Evolutionary conservation across 176 grass and related monocot genomes (phyloP).

Genomic region (Oryza punctata): DNA sequence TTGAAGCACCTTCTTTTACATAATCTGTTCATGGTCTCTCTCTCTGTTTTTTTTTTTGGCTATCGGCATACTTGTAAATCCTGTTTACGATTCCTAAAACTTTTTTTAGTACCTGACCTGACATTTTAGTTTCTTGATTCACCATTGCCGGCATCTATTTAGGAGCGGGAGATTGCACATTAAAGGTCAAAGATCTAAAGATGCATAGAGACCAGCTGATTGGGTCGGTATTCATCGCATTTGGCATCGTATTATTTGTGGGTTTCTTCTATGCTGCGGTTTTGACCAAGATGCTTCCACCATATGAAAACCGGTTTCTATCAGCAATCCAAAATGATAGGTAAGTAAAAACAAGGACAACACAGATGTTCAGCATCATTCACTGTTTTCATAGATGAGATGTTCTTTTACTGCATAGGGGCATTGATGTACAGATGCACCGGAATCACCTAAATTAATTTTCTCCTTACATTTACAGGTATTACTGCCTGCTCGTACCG

Average conservation of each 20-base stretch:
- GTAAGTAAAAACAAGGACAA: conserved; percentile 24
- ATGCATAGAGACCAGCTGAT: conserved; percentile 17
- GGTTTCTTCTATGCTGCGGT: conserved; percentile 44
- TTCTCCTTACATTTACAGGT: conserved; percentile 47
- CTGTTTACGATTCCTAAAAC: not conserved
- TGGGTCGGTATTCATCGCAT: conserved; percentile 18
- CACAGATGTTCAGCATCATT: not conserved
- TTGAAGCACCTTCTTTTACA: not conserved
- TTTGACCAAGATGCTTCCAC: conserved; percentile 59
- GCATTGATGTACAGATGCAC: not conserved
- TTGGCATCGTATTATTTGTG: conserved; percentile 39
- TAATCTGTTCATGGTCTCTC: not conserved
- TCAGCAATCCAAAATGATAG: conserved; percentile 55
- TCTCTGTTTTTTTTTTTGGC: too few relatives aligned
- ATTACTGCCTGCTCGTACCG: conserved; percentile 72
- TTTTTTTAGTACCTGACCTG: not conserved
- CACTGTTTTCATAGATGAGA: not conserved
- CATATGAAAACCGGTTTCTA: conserved; percentile 44
- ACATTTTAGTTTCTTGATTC: not conserved
- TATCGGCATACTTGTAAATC: not conserved
- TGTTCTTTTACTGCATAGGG: not conserved
- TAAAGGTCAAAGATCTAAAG: not conserved
- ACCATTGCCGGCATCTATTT: not conserved
- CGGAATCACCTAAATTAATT: not conserved
- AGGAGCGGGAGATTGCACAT: not conserved